Conservation (phyloP, 1,284 basidiomycete species). For the Ceratobasidium sp. region DNA sequence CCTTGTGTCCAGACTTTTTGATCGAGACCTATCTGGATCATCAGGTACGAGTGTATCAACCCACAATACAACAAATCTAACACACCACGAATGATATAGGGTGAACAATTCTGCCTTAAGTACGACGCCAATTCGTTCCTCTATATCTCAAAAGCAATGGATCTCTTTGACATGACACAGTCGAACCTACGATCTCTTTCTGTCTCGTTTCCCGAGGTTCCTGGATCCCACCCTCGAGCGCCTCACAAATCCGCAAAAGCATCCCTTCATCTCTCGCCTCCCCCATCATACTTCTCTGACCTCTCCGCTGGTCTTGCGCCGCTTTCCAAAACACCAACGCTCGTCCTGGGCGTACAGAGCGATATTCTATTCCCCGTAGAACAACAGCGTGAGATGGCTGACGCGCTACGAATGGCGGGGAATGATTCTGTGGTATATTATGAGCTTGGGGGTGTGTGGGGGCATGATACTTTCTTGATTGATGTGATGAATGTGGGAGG, state of each 20-base stretch:
- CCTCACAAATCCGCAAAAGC: slow-evolving; percentile 52
- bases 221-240: slow-evolving; percentile 52
- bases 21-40: slow-evolving; percentile 99
- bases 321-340: slow-evolving; percentile 80
- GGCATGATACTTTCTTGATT: slow-evolving; percentile 95
- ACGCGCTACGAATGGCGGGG: slow-evolving; percentile 90
- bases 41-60: slow-evolving; percentile 66
- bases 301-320: slow-evolving; percentile 87
- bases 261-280: slow-evolving; percentile 66
- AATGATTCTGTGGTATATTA: slow-evolving; percentile 93
- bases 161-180: slow-evolving; percentile 95
- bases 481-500: slow-evolving; percentile 84
- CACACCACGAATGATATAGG: slow-evolving; percentile 60
- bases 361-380: slow-evolving; percentile 98
- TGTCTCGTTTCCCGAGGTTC: slow-evolving; percentile 55
- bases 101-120: slow-evolving; percentile 96
- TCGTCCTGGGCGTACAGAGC: slow-evolving; percentile 96
- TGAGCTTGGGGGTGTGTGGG: slow-evolving; percentile 98
- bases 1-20: slow-evolving; percentile 95
- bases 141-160: slow-evolving; percentile 99
- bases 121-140: slow-evolving; percentile 99
- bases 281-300: slow-evolving; percentile 80
- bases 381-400: slow-evolving; percentile 95
- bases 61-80: not conserved
- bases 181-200: slow-evolving; percentile 81